Conservation (phyloP, 2,329 filamentous ascomycete species). For the Hymenoscyphus infarciens region DNA sequence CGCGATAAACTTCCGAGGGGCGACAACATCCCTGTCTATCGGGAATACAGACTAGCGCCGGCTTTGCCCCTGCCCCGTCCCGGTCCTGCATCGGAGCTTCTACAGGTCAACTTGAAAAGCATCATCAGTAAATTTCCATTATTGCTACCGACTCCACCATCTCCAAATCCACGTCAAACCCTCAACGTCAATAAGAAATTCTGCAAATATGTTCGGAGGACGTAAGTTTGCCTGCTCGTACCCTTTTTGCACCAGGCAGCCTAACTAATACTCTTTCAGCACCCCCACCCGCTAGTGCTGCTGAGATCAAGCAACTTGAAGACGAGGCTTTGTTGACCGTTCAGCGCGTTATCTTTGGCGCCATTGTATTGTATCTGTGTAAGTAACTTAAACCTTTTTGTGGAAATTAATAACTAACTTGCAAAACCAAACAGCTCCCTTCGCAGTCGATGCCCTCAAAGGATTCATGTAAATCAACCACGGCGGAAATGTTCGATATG, state of each 20-base stretch:
- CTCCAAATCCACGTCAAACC: conserved; percentile 8
- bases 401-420: conserved; percentile 9
- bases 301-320: conserved; percentile 69
- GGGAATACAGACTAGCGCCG: too few relatives aligned
- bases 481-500: conserved; percentile 7
- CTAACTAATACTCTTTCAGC: conserved; percentile 36
- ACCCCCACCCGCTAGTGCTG: conserved; percentile 64
- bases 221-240: conserved; percentile 43
- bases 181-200: conserved; percentile 7
- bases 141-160: neutral
- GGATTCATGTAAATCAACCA: conserved; percentile 43
- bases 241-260: neutral
- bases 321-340: conserved; percentile 63
- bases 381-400: conserved; percentile 42
- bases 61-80: too few relatives aligned
- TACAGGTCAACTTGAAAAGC: neutral
- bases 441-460: conserved; percentile 50
- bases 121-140: neutral
- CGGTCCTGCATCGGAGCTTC: neutral
- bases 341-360: conserved; percentile 62
- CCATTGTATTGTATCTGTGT: conserved; percentile 74
- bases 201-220: conserved; percentile 58
- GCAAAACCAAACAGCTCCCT: conserved; percentile 41
- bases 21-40: too few relatives aligned
- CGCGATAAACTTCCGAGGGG: too few relatives aligned